Evolutionary conservation across 2,329 filamentous ascomycete species (phyloP).

Genomic region (Penicillium sp.): DNA sequence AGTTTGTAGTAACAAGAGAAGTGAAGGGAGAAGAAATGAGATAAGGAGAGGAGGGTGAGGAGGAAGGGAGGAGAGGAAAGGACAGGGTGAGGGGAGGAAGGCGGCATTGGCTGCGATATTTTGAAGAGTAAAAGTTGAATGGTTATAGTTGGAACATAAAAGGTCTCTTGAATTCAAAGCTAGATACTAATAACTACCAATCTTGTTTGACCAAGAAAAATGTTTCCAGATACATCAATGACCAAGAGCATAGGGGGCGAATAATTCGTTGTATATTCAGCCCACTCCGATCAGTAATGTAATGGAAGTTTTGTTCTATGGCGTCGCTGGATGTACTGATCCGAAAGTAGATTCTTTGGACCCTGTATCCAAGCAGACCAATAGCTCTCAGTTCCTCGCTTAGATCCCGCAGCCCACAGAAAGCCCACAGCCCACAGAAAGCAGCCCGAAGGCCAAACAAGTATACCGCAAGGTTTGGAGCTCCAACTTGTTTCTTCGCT

Average conservation of each 20-base stretch:
- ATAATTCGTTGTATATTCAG: neutral
- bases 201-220: neutral
- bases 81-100: too few relatives aligned
- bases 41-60: too few relatives aligned
- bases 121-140: too few relatives aligned
- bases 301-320: neutral
- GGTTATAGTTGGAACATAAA: neutral
- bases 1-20: too few relatives aligned
- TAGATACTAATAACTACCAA: neutral
- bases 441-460: neutral
- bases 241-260: neutral
- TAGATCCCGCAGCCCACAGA: neutral
- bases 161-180: neutral
- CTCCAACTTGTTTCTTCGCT: neutral
- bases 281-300: neutral
- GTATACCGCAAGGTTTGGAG: neutral
- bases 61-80: too few relatives aligned
- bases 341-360: neutral
- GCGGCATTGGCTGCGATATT: too few relatives aligned
- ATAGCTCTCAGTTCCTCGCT: neutral
- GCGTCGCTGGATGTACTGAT: neutral
- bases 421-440: neutral
- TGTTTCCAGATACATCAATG: neutral
- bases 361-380: neutral
- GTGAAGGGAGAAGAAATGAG: too few relatives aligned